These are phyloP conservation scores for Magnusiomyces sp. DNA, from an alignment of 1,139 yeast genomes.

Conservation along the genomic window DNA sequence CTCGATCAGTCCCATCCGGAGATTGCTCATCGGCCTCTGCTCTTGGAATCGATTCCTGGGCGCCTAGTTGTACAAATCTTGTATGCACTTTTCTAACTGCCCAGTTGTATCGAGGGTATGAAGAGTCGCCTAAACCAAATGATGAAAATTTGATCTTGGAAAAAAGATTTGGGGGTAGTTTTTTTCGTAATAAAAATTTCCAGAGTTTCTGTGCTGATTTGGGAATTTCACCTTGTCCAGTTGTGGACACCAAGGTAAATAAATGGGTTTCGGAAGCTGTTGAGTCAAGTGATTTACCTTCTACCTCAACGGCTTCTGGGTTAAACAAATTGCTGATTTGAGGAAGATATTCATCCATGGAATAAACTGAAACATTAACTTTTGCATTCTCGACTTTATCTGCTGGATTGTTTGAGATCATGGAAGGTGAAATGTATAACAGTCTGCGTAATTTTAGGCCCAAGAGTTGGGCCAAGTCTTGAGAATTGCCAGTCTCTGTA, in stretches of 20 bases:
- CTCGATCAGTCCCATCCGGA: conserved; percentile 71
- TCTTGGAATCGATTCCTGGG: conserved; percentile 49
- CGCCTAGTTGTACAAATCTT: conserved; percentile 75
- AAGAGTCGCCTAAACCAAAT: conserved; percentile 92
- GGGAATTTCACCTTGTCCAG: conserved; percentile 95
- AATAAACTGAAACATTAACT: conserved; percentile 14
- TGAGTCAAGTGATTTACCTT: no score
- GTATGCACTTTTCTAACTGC: conserved; percentile 77
- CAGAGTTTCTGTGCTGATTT: conserved; percentile 64
- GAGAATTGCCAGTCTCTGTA: conserved; percentile 88
- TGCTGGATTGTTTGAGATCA: conserved; percentile 26
- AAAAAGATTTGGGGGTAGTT: conserved; percentile 51
- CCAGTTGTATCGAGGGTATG: conserved; percentile 77
- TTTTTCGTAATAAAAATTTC: conserved; percentile 60
- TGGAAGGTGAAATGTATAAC: conserved; percentile 40
- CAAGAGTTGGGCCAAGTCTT: conserved; percentile 69
- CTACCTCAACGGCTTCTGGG: no score
- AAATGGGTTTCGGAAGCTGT: conserved; percentile 31
- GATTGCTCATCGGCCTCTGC: conserved; percentile 88
- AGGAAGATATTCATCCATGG: conserved; percentile 50
- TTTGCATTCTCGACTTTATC: no score
- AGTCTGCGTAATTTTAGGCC: conserved; percentile 49
- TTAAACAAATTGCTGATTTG: conserved; percentile 24
- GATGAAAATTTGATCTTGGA: conserved; percentile 57
- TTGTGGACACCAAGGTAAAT: conserved; percentile 78